These are phyloP conservation scores for Colletotrichum spaethianum DNA, from an alignment of 2,329 filamentous ascomycete genomes.

Conservation along the genomic window DNA sequence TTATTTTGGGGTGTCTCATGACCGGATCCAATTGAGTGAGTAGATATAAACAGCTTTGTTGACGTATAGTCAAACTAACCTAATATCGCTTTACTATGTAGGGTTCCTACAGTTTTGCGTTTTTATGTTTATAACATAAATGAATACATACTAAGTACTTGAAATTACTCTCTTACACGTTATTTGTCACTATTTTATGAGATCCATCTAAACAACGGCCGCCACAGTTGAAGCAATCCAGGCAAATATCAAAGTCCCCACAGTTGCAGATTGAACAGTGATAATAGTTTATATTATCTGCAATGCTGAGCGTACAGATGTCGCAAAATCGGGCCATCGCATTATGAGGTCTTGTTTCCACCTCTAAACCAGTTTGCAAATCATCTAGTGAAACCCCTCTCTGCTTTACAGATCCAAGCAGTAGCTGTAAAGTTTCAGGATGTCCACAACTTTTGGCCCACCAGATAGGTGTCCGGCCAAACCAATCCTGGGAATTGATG, in stretches of 20 bases:
- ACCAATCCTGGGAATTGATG: neutral
- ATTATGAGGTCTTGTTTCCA: neutral
- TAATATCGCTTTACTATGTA: no score
- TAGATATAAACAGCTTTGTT: no score
- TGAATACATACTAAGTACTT: no score
- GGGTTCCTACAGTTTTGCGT: no score
- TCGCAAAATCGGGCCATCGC: neutral
- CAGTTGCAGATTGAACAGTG: neutral
- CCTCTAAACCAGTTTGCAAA: neutral
- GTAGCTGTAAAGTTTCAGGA: neutral
- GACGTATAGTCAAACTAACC: no score
- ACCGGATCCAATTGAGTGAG: no score
- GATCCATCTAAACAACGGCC: constrained; percentile 1
- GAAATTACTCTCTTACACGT: neutral
- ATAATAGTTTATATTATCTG: neutral
- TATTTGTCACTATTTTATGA: neutral
- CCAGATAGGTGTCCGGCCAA: neutral
- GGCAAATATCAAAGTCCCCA: neutral
- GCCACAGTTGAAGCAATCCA: constrained; percentile 5
- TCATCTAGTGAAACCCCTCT: neutral
- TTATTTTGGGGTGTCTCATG: no score
- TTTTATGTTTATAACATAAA: no score
- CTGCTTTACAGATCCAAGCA: neutral
- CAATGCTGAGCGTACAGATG: neutral
- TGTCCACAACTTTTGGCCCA: neutral